Conservation (phyloP, 73 alveolate genomes). For the Paramecium caudatum region DNA sequence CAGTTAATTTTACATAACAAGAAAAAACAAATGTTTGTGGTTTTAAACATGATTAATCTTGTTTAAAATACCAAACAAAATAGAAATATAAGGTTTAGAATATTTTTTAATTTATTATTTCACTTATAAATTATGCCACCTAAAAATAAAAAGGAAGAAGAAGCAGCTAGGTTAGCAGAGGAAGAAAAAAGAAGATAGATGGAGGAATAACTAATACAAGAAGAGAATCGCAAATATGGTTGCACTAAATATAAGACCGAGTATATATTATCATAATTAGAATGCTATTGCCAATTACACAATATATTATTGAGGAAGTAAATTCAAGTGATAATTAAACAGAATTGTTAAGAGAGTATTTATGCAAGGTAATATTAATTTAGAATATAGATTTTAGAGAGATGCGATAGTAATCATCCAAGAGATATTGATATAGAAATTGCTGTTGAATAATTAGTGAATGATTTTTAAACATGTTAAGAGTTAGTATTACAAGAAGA, state of each 20-base stretch:
- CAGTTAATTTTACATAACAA: too few species aligned
- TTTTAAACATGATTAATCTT: too few species aligned
- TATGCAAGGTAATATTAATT: neutral
- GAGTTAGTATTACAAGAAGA: neutral
- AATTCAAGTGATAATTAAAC: neutral
- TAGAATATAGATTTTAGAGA: slow-evolving; percentile 7
- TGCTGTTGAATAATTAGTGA: neutral
- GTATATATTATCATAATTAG: neutral
- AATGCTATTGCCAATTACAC: slow-evolving; percentile 6
- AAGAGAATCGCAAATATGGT: slow-evolving; percentile 15
- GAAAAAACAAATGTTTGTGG: too few species aligned
- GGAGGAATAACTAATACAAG: neutral
- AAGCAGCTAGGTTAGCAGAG: slow-evolving; percentile 53
- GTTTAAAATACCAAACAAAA: too few species aligned
- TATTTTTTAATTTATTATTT: too few species aligned
- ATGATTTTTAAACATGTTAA: slow-evolving; percentile 12
- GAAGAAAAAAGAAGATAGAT: neutral
- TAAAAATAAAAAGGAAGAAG: slow-evolving; percentile 32
- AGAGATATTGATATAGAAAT: slow-evolving; percentile 38
- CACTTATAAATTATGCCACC: slow-evolving; percentile 56
- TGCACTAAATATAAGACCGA: neutral
- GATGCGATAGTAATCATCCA: neutral
- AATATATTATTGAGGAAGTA: slow-evolving; percentile 19
- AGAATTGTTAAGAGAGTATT: neutral
- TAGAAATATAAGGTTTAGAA: too few species aligned